Conservation (phyloP, 225 moss, liverwort and hornwort genomes). For the Pseudisothecium myosuroides region DNA sequence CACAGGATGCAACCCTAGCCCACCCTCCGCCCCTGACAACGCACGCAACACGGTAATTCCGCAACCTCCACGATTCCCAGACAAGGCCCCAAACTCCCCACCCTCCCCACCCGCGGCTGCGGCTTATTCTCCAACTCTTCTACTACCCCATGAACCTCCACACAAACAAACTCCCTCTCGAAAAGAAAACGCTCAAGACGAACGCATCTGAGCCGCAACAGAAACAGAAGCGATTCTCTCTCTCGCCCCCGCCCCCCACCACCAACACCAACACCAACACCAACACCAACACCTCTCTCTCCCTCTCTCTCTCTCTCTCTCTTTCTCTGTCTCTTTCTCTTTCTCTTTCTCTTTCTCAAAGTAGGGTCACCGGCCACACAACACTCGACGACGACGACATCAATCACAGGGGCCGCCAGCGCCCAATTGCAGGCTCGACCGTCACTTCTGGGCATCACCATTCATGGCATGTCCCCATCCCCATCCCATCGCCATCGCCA, state of each 20-base stretch:
- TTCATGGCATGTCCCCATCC: conserved; percentile 9
- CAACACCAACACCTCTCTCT: background rate
- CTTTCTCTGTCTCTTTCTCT: background rate
- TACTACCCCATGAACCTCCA: background rate
- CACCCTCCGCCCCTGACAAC: background rate
- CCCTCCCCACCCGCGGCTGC: background rate
- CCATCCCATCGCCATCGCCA: conserved; percentile 13
- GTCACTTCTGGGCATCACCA: background rate
- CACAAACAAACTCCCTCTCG: background rate
- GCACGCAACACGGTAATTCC: conserved; percentile 8
- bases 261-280: background rate
- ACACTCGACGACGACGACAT: background rate
- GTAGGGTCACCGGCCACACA: background rate
- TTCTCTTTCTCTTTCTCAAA: background rate
- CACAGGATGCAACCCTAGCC: background rate
- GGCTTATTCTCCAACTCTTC: background rate
- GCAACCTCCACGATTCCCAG: conserved; percentile 5
- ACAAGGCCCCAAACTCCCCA: background rate
- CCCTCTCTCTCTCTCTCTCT: background rate
- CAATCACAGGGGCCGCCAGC: conserved; percentile 1
- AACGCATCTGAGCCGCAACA: background rate
- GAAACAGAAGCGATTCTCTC: background rate
- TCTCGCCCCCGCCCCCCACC: background rate
- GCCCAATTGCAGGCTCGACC: conserved; percentile 10
- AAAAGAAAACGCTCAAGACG: background rate